Evolutionary conservation across 1,139 yeast genomes (phyloP).

Genomic region (Nakaseomyces sp.): DNA sequence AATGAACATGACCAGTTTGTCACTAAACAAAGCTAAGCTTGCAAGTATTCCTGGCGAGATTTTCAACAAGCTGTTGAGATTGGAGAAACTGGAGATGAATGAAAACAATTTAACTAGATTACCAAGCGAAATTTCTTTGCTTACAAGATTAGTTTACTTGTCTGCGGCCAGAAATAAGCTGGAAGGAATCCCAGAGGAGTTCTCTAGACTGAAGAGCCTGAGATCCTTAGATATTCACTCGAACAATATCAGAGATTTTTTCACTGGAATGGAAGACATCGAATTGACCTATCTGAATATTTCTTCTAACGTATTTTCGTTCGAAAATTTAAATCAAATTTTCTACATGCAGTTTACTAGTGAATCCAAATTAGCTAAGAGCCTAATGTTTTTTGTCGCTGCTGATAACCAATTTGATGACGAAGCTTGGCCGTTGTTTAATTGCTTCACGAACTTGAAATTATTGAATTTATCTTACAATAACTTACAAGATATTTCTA

Average conservation of each 20-base stretch:
- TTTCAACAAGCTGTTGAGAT: constrained; percentile 50
- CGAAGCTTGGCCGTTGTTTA: constrained; percentile 62
- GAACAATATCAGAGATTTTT: constrained; percentile 68
- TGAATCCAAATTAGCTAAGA: constrained; percentile 39
- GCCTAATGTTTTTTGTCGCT: constrained; percentile 50
- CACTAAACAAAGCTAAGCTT: constrained; percentile 73
- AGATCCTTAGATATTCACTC: constrained; percentile 74
- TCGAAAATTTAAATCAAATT: constrained; percentile 22
- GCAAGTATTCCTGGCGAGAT: constrained; percentile 63
- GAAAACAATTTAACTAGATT: constrained; percentile 73
- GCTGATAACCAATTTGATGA: constrained; percentile 83
- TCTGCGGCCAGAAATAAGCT: constrained; percentile 71
- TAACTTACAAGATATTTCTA: constrained; percentile 66
- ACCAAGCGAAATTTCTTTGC: constrained; percentile 59
- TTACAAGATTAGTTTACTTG: constrained; percentile 52
- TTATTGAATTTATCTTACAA: constrained; percentile 74
- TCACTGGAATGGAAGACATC: constrained; percentile 61
- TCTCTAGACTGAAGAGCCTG: constrained; percentile 53
- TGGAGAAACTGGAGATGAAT: constrained; percentile 70
- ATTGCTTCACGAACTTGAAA: constrained; percentile 51
- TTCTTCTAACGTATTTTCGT: constrained; percentile 64
- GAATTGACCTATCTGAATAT: constrained; percentile 56
- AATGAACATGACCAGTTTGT: constrained; percentile 59
- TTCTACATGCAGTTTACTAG: constrained; percentile 21
- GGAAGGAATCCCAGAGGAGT: constrained; percentile 59